Conservation (phyloP, 495 filamentous ascomycete species). For the Chaetomidium leptoderma region DNA sequence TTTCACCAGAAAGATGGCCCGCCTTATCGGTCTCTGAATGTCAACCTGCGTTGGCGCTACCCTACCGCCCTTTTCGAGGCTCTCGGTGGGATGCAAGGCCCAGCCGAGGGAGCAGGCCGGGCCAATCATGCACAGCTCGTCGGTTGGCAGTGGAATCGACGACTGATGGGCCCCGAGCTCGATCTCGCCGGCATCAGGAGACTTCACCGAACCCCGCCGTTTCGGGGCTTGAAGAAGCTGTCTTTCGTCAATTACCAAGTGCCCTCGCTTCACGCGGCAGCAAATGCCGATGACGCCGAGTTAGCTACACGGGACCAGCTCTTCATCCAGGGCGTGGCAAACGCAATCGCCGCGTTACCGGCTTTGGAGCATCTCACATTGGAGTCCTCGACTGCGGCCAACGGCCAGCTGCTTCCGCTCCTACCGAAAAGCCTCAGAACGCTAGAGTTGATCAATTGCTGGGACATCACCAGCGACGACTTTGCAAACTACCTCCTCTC, state of each 20-base stretch:
- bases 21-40: slow-evolving; percentile 49
- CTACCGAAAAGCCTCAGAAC: slow-evolving; percentile 60
- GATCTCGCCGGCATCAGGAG: slow-evolving; percentile 39
- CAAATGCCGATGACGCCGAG: slow-evolving; percentile 29
- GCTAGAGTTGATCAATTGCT: slow-evolving; percentile 71
- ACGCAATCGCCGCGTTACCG: slow-evolving; percentile 56
- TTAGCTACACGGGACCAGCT: slow-evolving; percentile 28
- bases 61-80: slow-evolving; percentile 55
- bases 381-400: slow-evolving; percentile 61
- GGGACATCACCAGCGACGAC: slow-evolving; percentile 56
- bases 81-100: slow-evolving; percentile 31
- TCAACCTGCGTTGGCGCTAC: slow-evolving; percentile 58
- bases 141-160: slow-evolving; percentile 75
- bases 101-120: not conserved
- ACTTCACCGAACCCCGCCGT: slow-evolving; percentile 59
- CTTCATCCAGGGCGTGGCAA: slow-evolving; percentile 49
- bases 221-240: slow-evolving; percentile 56
- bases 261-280: slow-evolving; percentile 32
- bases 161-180: slow-evolving; percentile 51
- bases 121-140: slow-evolving; percentile 42
- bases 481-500: slow-evolving; percentile 57
- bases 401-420: slow-evolving; percentile 52
- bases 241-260: slow-evolving; percentile 61
- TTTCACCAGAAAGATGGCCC: slow-evolving; percentile 51
- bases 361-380: slow-evolving; percentile 60